Conservation (phyloP, 164 flowering plant genomes). For the Vitis vinifera region ASM3070453v1 NC_081823.1:14282501-14283000, state of each 20-base stretch:
- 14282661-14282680: not conserved
- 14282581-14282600: too few species aligned
- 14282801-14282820: constrained; percentile 30
- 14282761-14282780: constrained; percentile 36
- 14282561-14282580: too few species aligned
- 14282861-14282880: constrained; percentile 15
- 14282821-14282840: constrained; percentile 33
- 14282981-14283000: too few species aligned
- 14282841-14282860: constrained; percentile 44
- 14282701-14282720: not conserved
- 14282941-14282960: too few species aligned
- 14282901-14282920: too few species aligned
- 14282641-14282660: not conserved
- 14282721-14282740: not conserved
- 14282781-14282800: constrained; percentile 37
- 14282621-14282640: too few species aligned
- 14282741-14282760: constrained; percentile 37
- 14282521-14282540: not conserved
- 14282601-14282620: too few species aligned
- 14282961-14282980: too few species aligned
- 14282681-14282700: not conserved
- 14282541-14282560: not conserved
- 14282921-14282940: too few species aligned
- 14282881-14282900: not conserved
- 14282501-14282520: not conserved